phyloP scores from a whole-genome alignment of 495 filamentous ascomycete genomes.

The Neurospora hispaniola region DNA sequence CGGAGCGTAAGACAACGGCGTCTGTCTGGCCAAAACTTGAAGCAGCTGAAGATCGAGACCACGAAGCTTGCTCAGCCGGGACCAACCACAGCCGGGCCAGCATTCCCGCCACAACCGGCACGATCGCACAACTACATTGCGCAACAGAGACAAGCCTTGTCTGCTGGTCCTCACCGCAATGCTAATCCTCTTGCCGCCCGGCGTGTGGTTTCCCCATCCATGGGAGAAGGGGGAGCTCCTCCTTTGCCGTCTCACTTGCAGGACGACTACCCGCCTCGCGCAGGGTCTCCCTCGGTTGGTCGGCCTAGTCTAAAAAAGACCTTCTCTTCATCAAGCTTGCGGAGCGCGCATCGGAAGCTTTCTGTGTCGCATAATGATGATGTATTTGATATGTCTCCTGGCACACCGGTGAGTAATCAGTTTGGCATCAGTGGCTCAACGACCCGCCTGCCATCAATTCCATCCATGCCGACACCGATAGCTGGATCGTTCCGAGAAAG shows the following conservation, averaged over 20 bases:
- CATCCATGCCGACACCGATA: slow-evolving; percentile 61
- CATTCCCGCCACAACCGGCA: slow-evolving; percentile 34
- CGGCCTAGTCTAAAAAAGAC: slow-evolving; percentile 58
- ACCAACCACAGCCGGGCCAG: slow-evolving; percentile 29
- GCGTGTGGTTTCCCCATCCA: slow-evolving; percentile 24
- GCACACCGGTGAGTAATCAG: slow-evolving; percentile 56
- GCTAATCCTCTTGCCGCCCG: slow-evolving; percentile 18
- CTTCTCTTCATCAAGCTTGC: slow-evolving; percentile 68
- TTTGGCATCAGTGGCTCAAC: slow-evolving; percentile 43
- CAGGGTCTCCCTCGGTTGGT: slow-evolving; percentile 27
- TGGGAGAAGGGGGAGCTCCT: slow-evolving; percentile 16
- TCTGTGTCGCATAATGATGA: slow-evolving; percentile 64
- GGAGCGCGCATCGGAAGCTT: slow-evolving; percentile 54
- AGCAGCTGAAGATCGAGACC: slow-evolving; percentile 87
- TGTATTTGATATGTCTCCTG: slow-evolving; percentile 53
- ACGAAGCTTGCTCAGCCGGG: slow-evolving; percentile 30
- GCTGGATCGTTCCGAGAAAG: slow-evolving; percentile 43
- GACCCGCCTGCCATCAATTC: slow-evolving; percentile 37
- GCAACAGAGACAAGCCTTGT: slow-evolving; percentile 36
- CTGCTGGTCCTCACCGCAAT: slow-evolving; percentile 25
- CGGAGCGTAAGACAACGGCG: slow-evolving; percentile 66
- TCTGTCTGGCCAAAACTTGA: slow-evolving; percentile 66
- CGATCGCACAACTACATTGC: slow-evolving; percentile 29
- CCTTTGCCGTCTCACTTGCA: slow-evolving; percentile 19
- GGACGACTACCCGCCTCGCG: slow-evolving; percentile 23